Conservation (phyloP, 495 filamentous ascomycete genomes). For the Bombardia bombarda region DNA sequence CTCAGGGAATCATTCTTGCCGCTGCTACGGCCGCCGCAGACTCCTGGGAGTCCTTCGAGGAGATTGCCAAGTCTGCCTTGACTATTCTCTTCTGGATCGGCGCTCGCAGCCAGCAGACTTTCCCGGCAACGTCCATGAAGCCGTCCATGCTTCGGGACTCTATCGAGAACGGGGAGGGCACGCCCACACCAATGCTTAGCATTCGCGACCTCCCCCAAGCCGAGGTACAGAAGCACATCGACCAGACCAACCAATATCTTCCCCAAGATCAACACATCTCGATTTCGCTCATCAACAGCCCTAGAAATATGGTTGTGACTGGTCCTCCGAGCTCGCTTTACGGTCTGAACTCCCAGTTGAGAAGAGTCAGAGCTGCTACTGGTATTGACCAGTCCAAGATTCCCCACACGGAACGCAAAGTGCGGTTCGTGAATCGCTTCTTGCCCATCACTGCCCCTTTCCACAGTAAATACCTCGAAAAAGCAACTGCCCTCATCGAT, state of each 20-base stretch:
- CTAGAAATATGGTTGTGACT: constrained; percentile 92
- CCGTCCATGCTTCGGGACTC: constrained; percentile 90
- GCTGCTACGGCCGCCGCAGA: constrained; percentile 84
- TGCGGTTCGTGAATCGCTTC: constrained; percentile 95
- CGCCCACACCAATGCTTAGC: constrained; percentile 93
- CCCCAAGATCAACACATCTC: constrained; percentile 86
- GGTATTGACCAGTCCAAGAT: constrained; percentile 93
- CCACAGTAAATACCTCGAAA: constrained; percentile 85
- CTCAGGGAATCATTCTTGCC: constrained; percentile 89
- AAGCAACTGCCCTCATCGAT: constrained; percentile 69
- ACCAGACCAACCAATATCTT: constrained; percentile 92
- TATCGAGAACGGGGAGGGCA: constrained; percentile 85
- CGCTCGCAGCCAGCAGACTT: constrained; percentile 94
- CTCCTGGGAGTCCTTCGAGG: constrained; percentile 82
- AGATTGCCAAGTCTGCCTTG: constrained; percentile 66
- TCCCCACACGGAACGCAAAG: constrained; percentile 89
- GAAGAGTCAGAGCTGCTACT: constrained; percentile 94
- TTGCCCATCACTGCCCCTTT: constrained; percentile 96
- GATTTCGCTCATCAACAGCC: constrained; percentile 93
- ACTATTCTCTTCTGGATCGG: constrained; percentile 99
- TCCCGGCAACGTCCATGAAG: constrained; percentile 88
- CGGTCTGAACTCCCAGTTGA: constrained; percentile 84
- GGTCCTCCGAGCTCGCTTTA: constrained; percentile 93
- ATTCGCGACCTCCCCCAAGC: constrained; percentile 82
- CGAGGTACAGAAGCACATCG: constrained; percentile 87